Conservation (phyloP, 495 filamentous ascomycete species). For the Hyaloscypha finlandica region DNA sequence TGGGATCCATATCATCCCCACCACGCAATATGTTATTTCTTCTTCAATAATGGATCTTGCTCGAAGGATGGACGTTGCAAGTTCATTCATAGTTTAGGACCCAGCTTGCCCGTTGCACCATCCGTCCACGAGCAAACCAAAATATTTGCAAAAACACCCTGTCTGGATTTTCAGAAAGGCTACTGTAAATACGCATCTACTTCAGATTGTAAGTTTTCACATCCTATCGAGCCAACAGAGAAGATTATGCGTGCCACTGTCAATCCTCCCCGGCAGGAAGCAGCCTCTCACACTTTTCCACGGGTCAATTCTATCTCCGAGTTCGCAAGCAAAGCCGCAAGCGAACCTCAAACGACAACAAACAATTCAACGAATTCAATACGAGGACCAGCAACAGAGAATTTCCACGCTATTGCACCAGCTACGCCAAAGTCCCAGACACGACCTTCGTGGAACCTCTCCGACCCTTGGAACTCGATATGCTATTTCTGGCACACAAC, state of each 20-base stretch:
- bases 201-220: neutral
- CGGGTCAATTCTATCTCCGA: neutral
- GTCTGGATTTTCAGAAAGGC: neutral
- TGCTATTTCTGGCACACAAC: constrained; percentile 18
- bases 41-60: neutral
- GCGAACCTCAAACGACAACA: neutral
- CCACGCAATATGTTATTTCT: neutral
- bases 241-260: neutral
- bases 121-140: neutral
- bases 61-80: neutral
- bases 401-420: neutral
- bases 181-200: neutral
- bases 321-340: neutral
- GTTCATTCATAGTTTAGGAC: neutral
- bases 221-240: neutral
- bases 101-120: neutral
- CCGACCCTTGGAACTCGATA: constrained; percentile 13
- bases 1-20: neutral
- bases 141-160: neutral
- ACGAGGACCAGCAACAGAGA: neutral
- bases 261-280: neutral
- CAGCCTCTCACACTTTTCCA: neutral
- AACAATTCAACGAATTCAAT: neutral
- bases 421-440: neutral
- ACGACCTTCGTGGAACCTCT: constrained; percentile 12